Percentiles rank a stretch among this genome's conserved stretches.
Conservation (phyloP, 2,329 filamentous ascomycete genomes). For the Xylariaceae sp. region DNA sequence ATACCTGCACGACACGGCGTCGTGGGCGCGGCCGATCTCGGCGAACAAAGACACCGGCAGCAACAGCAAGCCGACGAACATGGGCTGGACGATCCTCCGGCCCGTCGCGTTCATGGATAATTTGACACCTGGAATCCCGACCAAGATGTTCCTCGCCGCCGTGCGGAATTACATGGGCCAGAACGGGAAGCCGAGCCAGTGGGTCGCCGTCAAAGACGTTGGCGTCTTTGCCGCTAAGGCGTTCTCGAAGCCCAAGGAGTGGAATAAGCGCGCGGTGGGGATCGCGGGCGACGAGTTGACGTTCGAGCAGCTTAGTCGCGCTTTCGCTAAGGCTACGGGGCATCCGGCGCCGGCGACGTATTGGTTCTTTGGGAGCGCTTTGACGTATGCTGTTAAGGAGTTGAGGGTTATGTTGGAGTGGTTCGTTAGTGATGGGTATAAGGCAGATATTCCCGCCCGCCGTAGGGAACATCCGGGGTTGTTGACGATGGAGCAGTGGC, state of each 20-base stretch:
- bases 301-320: constrained; percentile 26
- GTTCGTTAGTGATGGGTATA: constrained; percentile 34
- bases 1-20: constrained; percentile 49
- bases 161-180: constrained; percentile 29
- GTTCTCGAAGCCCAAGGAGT: constrained; percentile 36
- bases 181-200: constrained; percentile 38
- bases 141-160: constrained; percentile 35
- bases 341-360: constrained; percentile 24
- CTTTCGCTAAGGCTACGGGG: constrained; percentile 30
- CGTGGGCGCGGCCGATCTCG: too few relatives aligned
- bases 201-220: constrained; percentile 41
- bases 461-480: constrained; percentile 30
- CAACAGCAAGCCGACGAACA: constrained; percentile 39
- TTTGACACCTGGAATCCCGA: constrained; percentile 32
- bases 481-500: constrained; percentile 32
- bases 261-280: constrained; percentile 35
- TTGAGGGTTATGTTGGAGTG: constrained; percentile 33
- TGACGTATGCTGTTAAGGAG: constrained; percentile 31
- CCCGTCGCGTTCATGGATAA: constrained; percentile 62
- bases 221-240: constrained; percentile 43
- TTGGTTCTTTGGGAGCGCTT: constrained; percentile 28
- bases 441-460: constrained; percentile 28
- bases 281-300: constrained; percentile 45
- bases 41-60: too few relatives aligned
- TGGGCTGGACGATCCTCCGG: constrained; percentile 59